Base-by-base conservation (phyloP, 2,329 filamentous ascomycete genomes). In the Claviceps monticola region DNA sequence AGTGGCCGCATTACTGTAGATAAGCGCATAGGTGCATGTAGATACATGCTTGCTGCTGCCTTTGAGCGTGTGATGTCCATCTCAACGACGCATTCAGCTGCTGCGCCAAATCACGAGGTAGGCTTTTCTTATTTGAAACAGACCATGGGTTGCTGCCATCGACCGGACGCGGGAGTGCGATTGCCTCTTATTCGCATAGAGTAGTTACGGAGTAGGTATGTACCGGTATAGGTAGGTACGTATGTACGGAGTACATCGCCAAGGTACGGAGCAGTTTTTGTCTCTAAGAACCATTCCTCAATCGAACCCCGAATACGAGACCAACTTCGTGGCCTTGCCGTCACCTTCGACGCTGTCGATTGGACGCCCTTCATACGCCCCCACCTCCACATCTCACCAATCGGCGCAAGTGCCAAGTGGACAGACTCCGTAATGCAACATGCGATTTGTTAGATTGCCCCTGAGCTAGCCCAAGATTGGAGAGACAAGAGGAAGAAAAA, bases 221-320 rank as follows among this genome's bases (percentile, higher is more conserved):
- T 29, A 7, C 4, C 21, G 2, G 9, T 29, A 9, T 9, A 29
- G 26, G 26, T 34, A 34, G 3, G 29, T 11, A 11, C 8, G 3
- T 21, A 21, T 3, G 21, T 21, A 19, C 19, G 19, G 2, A 19
- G 19, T 29, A 9, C 29, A 11, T 34, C 29, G 9, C 29, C 29
- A 34, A 9, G 9, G 21, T 21, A 21, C 19, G 19, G 19, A 19
- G 2, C 4, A 34, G 29, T 8, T 34, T 34, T 34, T 34, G 29
- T 11, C 9, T 34, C 9, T 11, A 34, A 11, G 29, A 34, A 34
- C 9, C 29, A 11, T 4, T 34, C 9, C 29, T 34, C 9, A 9
- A 34, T 34, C 9, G 29, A 11, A 54, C 52, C 16, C 46, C 52
- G 52, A 54, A 54, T 54, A 54, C 52, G 52, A 54, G 26, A 29